phyloP scores from a whole-genome alignment of 2,329 filamentous ascomycete species.

The Apiospora saccharicola region DNA sequence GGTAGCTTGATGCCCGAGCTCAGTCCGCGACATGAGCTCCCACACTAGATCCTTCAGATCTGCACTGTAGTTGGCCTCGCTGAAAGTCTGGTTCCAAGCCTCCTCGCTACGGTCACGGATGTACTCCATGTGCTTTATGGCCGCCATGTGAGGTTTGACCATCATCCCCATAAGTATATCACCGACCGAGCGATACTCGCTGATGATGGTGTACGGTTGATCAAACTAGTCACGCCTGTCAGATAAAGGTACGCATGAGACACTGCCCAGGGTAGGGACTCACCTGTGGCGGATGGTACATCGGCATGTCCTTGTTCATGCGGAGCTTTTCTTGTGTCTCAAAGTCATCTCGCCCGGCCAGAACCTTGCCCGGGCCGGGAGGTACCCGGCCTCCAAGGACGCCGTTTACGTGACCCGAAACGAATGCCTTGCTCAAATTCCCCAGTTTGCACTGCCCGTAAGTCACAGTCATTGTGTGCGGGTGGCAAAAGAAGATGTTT shows the following conservation, averaged over 20 bases:
- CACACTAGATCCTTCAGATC: conserved; percentile 27
- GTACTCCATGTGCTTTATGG: conserved; percentile 25
- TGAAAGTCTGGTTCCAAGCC: not conserved
- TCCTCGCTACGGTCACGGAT: not conserved
- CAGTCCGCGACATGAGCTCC: conserved; percentile 24
- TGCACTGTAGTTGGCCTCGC: conserved; percentile 20
- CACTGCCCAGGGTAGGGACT: conserved; percentile 23
- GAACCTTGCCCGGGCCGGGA: conserved; percentile 30
- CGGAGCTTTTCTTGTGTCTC: conserved; percentile 33
- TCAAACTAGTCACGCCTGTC: conserved; percentile 27
- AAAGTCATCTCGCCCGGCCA: conserved; percentile 35
- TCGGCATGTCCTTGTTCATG: conserved; percentile 28
- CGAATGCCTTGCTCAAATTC: conserved; percentile 50
- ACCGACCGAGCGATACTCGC: conserved; percentile 41
- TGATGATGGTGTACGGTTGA: conserved; percentile 39
- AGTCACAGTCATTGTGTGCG: conserved; percentile 51
- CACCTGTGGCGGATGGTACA: conserved; percentile 38
- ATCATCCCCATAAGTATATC: conserved; percentile 43
- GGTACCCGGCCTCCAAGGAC: conserved; percentile 23
- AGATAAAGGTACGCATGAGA: not conserved
- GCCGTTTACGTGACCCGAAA: conserved; percentile 48
- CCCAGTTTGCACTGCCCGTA: conserved; percentile 64
- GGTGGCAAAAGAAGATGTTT: conserved; percentile 60
- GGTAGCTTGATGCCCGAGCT: conserved; percentile 5
- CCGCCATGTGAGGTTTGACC: conserved; percentile 32